Evolutionary conservation across 192 early-diverging fungal genomes (phyloP), one percentile per base, ranked within the genome.

Genomic region (Endogone sp.): DNA sequence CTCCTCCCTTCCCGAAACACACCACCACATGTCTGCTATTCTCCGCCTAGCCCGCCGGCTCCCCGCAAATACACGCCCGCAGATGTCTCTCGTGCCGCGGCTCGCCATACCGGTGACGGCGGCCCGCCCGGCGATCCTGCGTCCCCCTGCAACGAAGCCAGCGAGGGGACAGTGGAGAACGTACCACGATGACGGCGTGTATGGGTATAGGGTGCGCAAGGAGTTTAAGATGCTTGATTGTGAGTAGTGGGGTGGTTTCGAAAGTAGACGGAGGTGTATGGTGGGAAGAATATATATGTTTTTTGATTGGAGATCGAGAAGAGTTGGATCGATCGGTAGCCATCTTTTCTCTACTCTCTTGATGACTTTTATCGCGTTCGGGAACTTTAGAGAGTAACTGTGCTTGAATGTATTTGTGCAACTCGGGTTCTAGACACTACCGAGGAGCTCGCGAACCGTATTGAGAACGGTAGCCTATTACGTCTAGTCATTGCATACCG

Each of bases 191-290:
- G 84, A 88, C 31, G 89, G 90, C 56, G 89, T 90, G 2, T 96
- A 94, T 72, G 96, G 96, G 11, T 98, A 91, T 75, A 86, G 96
- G n/a, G 84, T 87, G 4, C 91, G 93, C 54, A 86, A 88, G 23
- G 81, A 77, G 27, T 84, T 78, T 62, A 80, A 78, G 29, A 80
- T 91, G 58, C 89, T 88, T 3, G 95, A 98, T 77, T 98, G 89
- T 89, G 76, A 74, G 88, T 84, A 29, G 16, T 8, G 25, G 76
- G 72, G 88, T 84, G 25, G 16, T 8, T 26, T 4, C 2, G 23
- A 25, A 30, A 13, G 21, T n/a, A 1, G 31, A 69, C 27, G 4
- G 44, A 44, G 25, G 64, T 24, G 24, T 3, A 28, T 4, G 26
- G 13, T 20, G 27, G n/a, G n/a, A n/a, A n/a, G n/a, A n/a, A n/a